Evolutionary conservation across 768 basidiomycete species (phyloP).

Genomic region (Tylopilus sp.): DNA sequence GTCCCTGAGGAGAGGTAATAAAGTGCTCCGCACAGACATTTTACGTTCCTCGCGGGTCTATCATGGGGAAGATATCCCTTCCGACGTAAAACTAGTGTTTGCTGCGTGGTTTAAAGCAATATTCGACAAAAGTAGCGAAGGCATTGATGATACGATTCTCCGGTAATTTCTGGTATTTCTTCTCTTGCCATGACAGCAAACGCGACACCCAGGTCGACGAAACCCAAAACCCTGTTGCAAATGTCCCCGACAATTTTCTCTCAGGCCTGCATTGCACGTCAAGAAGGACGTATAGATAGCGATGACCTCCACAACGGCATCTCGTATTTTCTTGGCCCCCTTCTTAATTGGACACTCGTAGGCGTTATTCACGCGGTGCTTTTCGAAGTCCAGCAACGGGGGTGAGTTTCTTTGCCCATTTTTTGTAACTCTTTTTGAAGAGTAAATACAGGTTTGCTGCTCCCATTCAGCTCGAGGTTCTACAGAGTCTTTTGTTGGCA

Average conservation of each 20-base stretch:
- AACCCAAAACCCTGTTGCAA: constrained; percentile 62
- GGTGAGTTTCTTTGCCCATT: constrained; percentile 37
- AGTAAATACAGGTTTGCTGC: constrained; percentile 41
- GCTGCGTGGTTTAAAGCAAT: constrained; percentile 71
- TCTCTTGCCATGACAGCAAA: not conserved
- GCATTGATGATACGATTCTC: constrained; percentile 78
- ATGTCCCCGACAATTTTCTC: constrained; percentile 67
- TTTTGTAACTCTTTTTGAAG: not conserved
- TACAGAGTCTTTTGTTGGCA: constrained; percentile 65
- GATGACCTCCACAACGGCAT: constrained; percentile 72
- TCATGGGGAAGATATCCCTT: constrained; percentile 37
- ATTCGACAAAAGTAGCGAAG: constrained; percentile 74
- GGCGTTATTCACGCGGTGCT: constrained; percentile 65
- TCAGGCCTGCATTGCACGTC: constrained; percentile 50
- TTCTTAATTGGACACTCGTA: constrained; percentile 78
- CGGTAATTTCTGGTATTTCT: constrained; percentile 38
- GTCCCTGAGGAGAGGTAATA: constrained; percentile 44
- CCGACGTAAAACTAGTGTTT: constrained; percentile 45
- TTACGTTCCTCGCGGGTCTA: constrained; percentile 48
- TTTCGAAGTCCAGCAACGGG: constrained; percentile 53
- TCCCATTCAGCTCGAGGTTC: constrained; percentile 54
- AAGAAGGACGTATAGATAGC: constrained; percentile 56
- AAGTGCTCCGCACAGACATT: constrained; percentile 47
- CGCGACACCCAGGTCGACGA: constrained; percentile 53
- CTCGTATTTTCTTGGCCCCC: constrained; percentile 68